Evolutionary conservation across 164 flowering plant genomes (phyloP), one percentile per base, ranked within the genome.

Genomic region (Sedum album): DNA sequence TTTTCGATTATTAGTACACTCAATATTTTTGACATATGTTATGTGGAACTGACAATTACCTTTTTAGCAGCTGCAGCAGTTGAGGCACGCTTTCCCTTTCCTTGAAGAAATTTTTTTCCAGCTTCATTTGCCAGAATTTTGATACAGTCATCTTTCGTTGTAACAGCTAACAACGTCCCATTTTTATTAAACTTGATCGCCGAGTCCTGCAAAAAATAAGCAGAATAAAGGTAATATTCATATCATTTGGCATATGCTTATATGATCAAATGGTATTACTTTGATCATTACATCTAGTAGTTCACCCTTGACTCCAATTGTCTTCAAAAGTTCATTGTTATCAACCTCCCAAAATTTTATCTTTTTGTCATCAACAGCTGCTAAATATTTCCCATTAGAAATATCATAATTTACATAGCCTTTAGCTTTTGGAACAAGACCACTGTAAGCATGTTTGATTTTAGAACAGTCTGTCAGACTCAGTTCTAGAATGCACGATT

Each of bases 261-360:
- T n/a, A n/a, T 57, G 33, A 26, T 20, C 5, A 26, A 28, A 28
- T 26, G 13, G 31, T 9, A 2, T 21, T 25, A 2, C 14, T 10
- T 14, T 10, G 23, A 20, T 28, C 31, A 57, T 28, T 57, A 57
- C 62, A 11, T 14, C 5, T 28, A n/a, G n/a, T n/a, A n/a, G n/a
- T n/a, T 1, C 62, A 57, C 33, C 33, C 33, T 20, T 23, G 31
- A 33, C 33, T 17, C 13, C 33, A 26, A 30, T 26, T 18, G 5
- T 30, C 33, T 14, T 28, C 62, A 57, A 13, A 11, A 57, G 62
- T 2, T 28, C 2, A 3, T 2, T 15, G 15, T 28, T 5, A 28
- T 28, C 62, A 33, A 57, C 20, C n/a, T 28, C 31, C 62, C 62
- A 57, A 28, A 57, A 57, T 28, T 57, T 57, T 57, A 57, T 30